phyloP scores from a whole-genome alignment of 2,329 filamentous ascomycete species.

The Botrytis paeoniae region DNA sequence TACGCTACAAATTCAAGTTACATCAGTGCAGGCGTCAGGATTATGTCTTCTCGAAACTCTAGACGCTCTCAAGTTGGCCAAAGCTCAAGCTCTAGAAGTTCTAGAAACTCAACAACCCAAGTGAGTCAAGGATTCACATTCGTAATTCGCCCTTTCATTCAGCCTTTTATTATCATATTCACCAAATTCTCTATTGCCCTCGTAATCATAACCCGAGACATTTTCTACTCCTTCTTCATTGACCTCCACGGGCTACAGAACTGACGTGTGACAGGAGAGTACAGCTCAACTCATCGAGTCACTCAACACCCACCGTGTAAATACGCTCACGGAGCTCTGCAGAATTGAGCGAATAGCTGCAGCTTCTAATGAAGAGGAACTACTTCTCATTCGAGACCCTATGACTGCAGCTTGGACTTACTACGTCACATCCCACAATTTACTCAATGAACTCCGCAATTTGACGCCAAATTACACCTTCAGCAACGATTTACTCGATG shows the following conservation, averaged over 20 bases:
- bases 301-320: slow-evolving; percentile 64
- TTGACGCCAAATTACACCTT: slow-evolving; percentile 67
- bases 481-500: slow-evolving; percentile 60
- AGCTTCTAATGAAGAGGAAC: slow-evolving; percentile 53
- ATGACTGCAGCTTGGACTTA: slow-evolving; percentile 71
- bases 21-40: not conserved
- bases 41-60: slow-evolving; percentile 28
- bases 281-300: slow-evolving; percentile 57
- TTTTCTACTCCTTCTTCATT: not conserved
- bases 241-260: slow-evolving; percentile 12
- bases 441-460: slow-evolving; percentile 66
- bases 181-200: not conserved
- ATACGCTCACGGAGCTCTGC: slow-evolving; percentile 69
- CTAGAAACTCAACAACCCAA: slow-evolving; percentile 30
- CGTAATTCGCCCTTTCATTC: no score
- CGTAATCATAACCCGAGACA: not conserved
- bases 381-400: slow-evolving; percentile 57
- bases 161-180: no score
- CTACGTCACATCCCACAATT: slow-evolving; percentile 68
- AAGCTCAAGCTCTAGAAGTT: slow-evolving; percentile 21
- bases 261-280: slow-evolving; percentile 25
- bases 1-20: not conserved
- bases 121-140: slow-evolving; percentile 37
- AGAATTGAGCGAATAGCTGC: slow-evolving; percentile 67
- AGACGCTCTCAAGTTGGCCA: slow-evolving; percentile 24